These are phyloP conservation scores for Aspergillus vadensis DNA, from an alignment of 2,329 filamentous ascomycete species.

Conservation along the genomic window DNA sequence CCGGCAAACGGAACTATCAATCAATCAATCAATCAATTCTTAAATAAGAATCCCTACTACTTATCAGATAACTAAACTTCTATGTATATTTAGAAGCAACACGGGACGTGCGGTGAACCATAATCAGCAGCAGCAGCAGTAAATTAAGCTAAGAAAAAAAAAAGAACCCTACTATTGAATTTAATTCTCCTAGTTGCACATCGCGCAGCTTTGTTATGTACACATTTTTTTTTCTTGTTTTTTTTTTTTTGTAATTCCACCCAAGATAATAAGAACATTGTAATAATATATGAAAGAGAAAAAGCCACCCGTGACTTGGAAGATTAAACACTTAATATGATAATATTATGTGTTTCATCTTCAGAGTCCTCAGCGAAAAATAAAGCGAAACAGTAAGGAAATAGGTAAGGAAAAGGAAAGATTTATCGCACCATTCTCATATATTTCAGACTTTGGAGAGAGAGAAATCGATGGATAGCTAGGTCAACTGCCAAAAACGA, in stretches of 20 bases:
- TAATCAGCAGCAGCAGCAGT: too few species aligned
- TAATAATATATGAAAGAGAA: conserved; percentile 8
- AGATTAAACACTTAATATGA: not conserved
- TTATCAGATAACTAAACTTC: too few species aligned
- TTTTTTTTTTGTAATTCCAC: too few species aligned
- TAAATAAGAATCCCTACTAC: too few species aligned
- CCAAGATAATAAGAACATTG: conserved; percentile 8
- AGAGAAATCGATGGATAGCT: not conserved
- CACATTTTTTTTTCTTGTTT: not conserved
- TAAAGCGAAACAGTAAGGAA: conserved; percentile 1
- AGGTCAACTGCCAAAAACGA: not conserved
- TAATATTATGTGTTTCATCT: too few species aligned
- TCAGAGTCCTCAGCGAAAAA: not conserved
- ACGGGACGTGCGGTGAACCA: too few species aligned
- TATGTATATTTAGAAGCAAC: too few species aligned
- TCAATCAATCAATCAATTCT: too few species aligned
- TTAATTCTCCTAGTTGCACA: not conserved
- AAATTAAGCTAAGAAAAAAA: too few species aligned
- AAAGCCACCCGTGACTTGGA: conserved; percentile 5
- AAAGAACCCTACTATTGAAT: not conserved
- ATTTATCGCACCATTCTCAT: not conserved
- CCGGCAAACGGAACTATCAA: too few species aligned
- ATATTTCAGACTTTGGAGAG: not conserved
- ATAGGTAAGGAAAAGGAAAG: not conserved
- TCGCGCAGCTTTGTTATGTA: not conserved